Evolutionary conservation across 495 filamentous ascomycete genomes (phyloP), one percentile per base, ranked within the genome.

Genomic region (Penicillium silybi): DNA sequence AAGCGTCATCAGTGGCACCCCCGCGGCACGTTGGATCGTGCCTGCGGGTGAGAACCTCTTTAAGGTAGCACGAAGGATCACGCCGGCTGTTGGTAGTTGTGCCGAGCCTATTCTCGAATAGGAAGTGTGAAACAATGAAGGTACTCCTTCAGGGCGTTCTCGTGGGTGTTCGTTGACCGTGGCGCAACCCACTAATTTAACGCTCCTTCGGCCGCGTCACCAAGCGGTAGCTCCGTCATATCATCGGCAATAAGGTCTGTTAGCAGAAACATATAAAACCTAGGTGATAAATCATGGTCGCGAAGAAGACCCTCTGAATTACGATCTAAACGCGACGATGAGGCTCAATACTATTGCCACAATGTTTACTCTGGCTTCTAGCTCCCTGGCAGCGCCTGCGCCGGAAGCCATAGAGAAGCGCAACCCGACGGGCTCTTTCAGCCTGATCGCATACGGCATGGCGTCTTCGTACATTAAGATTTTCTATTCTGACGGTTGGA

Each of bases 401-500:
- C 23, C 40, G 3, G 26, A 40, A 20, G 42, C n/a, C 10, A 20
- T 61, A 3, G 39, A 50, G 27, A 64, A 56, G 42, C 61, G 61
- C 34, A 53, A 53, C 38, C 59, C 56, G 19, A 47, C 47, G 1
- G 57, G 42, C 16, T 51, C 57, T 6, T 64, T 64, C 40, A 47
- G 44, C 4, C 38, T 63, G 23, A 22, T 61, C 32, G 61, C 61
- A 15, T 64, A 64, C 19, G 52, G 52, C 15, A 29, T 58, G 6
- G 49, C 26, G 0, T 35, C 42, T 5, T 17, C 19, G 3, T 35
- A 17, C 11, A 29, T 61, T 15, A 41, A 46, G 3, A 38, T 63
- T 0, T 63, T 65, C 20, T 65, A 60, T 19, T 59, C 62, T 0
- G 62, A 65, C 23, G 62, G 62, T 63, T 4, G 26, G 29, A 2